These are phyloP conservation scores for Suillus cothurnatus DNA, from an alignment of 768 basidiomycete species.

Conservation along the genomic window DNA sequence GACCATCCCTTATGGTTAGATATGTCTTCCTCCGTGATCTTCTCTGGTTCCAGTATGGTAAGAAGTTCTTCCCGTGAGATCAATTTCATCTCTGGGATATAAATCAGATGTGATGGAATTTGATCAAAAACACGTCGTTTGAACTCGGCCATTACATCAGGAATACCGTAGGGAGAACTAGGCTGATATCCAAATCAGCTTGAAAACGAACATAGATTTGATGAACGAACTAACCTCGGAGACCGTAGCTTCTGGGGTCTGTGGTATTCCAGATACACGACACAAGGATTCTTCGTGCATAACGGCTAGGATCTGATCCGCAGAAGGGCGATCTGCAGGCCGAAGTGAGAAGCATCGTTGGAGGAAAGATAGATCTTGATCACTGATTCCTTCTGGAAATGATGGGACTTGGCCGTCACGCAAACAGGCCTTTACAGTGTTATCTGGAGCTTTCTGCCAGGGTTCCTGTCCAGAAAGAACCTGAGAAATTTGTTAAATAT, in stretches of 20 bases:
- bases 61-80: constrained; percentile 6
- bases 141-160: constrained; percentile 6
- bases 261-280: background rate
- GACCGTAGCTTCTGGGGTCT: background rate
- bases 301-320: background rate
- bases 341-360: background rate
- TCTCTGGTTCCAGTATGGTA: constrained; percentile 10
- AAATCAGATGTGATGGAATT: constrained; percentile 9
- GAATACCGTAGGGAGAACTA: background rate
- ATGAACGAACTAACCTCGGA: background rate
- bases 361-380: background rate
- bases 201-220: background rate
- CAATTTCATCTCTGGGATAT: constrained; percentile 11
- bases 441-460: background rate
- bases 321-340: constrained; percentile 2
- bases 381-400: background rate
- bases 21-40: constrained; percentile 4
- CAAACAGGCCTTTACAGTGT: background rate
- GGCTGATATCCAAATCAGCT: background rate
- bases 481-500: background rate
- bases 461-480: background rate
- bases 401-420: background rate
- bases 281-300: background rate
- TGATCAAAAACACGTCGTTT: constrained; percentile 11
- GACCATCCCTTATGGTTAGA: background rate